Evolutionary conservation across 768 basidiomycete species (phyloP).

Genomic region (Cystoderma amianthinum): DNA sequence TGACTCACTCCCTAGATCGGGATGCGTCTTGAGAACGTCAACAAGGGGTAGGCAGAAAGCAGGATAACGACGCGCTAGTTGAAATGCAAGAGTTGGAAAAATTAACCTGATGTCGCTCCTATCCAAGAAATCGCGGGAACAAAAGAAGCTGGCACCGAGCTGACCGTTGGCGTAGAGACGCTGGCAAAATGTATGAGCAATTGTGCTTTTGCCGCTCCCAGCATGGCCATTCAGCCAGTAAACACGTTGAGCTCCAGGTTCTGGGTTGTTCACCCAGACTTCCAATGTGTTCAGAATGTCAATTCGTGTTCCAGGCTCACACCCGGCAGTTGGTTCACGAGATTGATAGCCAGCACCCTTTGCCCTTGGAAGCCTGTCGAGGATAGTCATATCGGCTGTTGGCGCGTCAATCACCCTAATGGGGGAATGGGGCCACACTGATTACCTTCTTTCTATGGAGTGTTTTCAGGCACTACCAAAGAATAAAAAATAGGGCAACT

Average conservation of each 20-base stretch:
- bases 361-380: neutral
- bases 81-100: neutral
- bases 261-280: neutral
- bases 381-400: neutral
- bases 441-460: neutral
- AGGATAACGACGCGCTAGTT: neutral
- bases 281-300: neutral
- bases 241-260: neutral
- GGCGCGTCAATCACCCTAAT: no score
- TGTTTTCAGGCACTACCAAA: neutral
- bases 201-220: constrained; percentile 15
- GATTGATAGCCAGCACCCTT: neutral
- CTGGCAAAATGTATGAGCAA: constrained; percentile 13
- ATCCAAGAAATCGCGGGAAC: neutral
- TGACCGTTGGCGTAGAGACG: constrained; percentile 5
- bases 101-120: neutral
- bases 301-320: neutral
- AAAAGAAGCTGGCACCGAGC: constrained; percentile 18
- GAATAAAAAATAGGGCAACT: neutral
- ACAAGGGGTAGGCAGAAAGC: neutral
- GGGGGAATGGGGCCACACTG: neutral
- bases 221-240: constrained; percentile 16
- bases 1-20: neutral
- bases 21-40: neutral
- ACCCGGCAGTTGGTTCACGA: neutral